These are phyloP conservation scores for Macrophomina tecta DNA, from an alignment of 2,329 filamentous ascomycete species.

Conservation along the genomic window DNA sequence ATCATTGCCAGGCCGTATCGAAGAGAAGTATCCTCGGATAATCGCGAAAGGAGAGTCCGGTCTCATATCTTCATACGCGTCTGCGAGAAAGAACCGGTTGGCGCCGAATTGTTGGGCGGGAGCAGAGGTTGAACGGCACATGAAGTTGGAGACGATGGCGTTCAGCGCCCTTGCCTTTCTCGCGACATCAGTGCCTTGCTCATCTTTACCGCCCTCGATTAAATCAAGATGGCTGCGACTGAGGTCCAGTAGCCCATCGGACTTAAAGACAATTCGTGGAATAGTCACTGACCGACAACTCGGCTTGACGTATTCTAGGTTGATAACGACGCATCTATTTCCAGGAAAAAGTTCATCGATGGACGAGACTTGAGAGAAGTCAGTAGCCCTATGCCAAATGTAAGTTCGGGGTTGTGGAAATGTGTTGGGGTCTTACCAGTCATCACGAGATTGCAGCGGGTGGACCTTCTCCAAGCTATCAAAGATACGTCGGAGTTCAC, in stretches of 20 bases:
- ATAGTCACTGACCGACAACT: neutral
- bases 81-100: slow-evolving; percentile 35
- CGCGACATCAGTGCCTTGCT: neutral
- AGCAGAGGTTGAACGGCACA: neutral
- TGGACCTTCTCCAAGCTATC: slow-evolving; percentile 6
- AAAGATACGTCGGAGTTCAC: slow-evolving; percentile 3
- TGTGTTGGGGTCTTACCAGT: neutral
- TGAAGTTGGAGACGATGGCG: slow-evolving; percentile 5
- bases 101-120: slow-evolving; percentile 17
- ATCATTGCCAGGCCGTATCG: slow-evolving; percentile 30
- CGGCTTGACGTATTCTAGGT: neutral
- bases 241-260: neutral
- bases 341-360: neutral
- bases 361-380: slow-evolving; percentile 5
- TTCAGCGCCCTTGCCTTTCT: slow-evolving; percentile 5
- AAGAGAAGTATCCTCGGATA: slow-evolving; percentile 31
- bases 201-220: neutral
- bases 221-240: neutral
- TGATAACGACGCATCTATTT: neutral
- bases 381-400: neutral
- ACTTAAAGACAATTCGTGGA: neutral
- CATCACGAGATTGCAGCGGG: neutral
- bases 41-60: slow-evolving; percentile 19
- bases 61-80: slow-evolving; percentile 23
- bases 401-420: neutral